These are phyloP conservation scores for Cryptococcus sp. DNA, from an alignment of 1,284 basidiomycete genomes.

Conservation along the genomic window DNA sequence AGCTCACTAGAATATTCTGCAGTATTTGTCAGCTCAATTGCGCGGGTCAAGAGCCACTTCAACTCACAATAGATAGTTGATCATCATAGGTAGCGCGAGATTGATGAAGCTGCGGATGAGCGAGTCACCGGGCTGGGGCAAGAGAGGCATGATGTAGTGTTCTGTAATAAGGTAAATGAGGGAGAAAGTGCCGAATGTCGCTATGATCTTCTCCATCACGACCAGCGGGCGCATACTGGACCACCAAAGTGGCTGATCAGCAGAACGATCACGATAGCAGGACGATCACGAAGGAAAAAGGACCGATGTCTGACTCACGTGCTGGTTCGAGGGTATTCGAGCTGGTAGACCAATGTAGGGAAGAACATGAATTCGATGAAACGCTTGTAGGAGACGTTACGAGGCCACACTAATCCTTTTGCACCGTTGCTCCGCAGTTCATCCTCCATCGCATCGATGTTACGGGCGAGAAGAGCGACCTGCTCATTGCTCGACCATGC, in stretches of 20 bases:
- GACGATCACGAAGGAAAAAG: not conserved
- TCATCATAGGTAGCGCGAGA: slow-evolving; percentile 90
- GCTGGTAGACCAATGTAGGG: slow-evolving; percentile 92
- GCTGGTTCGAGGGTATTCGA: slow-evolving; percentile 91
- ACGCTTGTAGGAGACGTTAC: slow-evolving; percentile 79
- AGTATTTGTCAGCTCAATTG: slow-evolving; percentile 5
- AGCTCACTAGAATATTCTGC: slow-evolving; percentile 51
- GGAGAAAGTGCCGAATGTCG: slow-evolving; percentile 93
- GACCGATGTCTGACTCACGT: slow-evolving; percentile 56
- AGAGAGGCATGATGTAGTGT: slow-evolving; percentile 84
- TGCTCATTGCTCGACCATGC: slow-evolving; percentile 70
- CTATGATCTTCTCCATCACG: slow-evolving; percentile 90
- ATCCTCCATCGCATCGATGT: slow-evolving; percentile 73
- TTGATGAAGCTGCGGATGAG: slow-evolving; percentile 78
- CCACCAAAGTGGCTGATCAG: not conserved
- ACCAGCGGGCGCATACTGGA: slow-evolving; percentile 85
- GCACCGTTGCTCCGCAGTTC: slow-evolving; percentile 73
- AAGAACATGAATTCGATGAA: slow-evolving; percentile 87
- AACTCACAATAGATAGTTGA: slow-evolving; percentile 56
- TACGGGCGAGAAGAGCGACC: slow-evolving; percentile 71
- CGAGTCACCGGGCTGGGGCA: slow-evolving; percentile 67
- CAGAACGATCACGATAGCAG: not conserved
- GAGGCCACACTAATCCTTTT: slow-evolving; percentile 70
- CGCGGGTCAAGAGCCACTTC: not conserved
- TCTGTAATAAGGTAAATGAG: slow-evolving; percentile 88